phyloP scores from a whole-genome alignment of 768 basidiomycete genomes.

The Boletus coccyginus region DNA sequence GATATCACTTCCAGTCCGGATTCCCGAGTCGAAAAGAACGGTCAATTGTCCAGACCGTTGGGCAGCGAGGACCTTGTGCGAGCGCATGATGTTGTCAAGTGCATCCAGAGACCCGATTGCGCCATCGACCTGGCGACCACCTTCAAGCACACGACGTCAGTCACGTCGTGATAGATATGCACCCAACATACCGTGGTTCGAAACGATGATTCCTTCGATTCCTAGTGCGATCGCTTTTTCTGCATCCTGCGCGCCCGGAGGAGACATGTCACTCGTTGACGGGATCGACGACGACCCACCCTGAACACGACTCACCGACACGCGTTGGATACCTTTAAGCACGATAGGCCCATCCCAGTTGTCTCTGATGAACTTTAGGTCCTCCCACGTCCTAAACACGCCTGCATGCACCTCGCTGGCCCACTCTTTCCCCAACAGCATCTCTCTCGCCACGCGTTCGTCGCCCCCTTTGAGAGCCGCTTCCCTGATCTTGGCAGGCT shows the following conservation, averaged over 20 bases:
- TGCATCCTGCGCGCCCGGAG: slow-evolving; percentile 39
- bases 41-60: slow-evolving; percentile 63
- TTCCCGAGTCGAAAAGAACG: slow-evolving; percentile 68
- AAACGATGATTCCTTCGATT: slow-evolving; percentile 46
- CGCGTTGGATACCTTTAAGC: slow-evolving; percentile 73
- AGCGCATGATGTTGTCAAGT: slow-evolving; percentile 66
- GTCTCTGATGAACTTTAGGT: slow-evolving; percentile 62
- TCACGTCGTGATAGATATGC: neutral
- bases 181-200: slow-evolving; percentile 35
- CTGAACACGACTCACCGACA: slow-evolving; percentile 42
- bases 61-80: slow-evolving; percentile 52
- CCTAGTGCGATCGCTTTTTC: slow-evolving; percentile 44
- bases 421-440: slow-evolving; percentile 59
- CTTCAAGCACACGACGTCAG: slow-evolving; percentile 31
- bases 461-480: slow-evolving; percentile 47
- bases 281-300: neutral
- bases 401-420: slow-evolving; percentile 62
- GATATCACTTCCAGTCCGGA: slow-evolving; percentile 80
- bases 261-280: neutral
- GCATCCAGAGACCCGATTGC: slow-evolving; percentile 74
- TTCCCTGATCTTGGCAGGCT: slow-evolving; percentile 43
- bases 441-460: slow-evolving; percentile 32
- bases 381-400: slow-evolving; percentile 64
- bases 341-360: slow-evolving; percentile 78
- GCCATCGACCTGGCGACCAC: slow-evolving; percentile 78